Conservation (phyloP, 2,329 filamentous ascomycete species). For the Ophiobolus disseminans region DNA sequence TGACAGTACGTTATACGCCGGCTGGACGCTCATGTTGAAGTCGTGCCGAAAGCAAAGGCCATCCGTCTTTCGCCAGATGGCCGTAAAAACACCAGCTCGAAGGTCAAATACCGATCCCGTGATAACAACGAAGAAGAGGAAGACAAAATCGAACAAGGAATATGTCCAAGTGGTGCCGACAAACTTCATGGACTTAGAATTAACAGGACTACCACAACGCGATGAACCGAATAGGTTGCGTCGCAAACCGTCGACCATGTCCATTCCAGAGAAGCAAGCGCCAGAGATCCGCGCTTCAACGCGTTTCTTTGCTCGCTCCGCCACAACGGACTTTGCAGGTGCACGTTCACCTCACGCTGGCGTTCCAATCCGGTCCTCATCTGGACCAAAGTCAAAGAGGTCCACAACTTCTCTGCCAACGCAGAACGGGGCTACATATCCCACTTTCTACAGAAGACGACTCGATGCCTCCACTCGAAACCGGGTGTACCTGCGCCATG, state of each 20-base stretch:
- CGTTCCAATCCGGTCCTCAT: background rate
- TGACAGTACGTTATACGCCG: conserved; percentile 31
- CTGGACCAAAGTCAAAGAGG: conserved; percentile 5
- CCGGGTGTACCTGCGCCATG: conserved; percentile 26
- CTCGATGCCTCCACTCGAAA: conserved; percentile 35
- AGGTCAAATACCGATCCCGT: conserved; percentile 25
- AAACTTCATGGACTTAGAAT: conserved; percentile 37
- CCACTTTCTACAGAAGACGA: conserved; percentile 29
- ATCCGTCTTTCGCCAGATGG: conserved; percentile 24
- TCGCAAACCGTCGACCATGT: conserved; percentile 26
- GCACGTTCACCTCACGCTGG: conserved; percentile 1
- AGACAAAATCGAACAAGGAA: background rate
- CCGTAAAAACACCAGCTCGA: conserved; percentile 4
- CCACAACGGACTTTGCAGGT: conserved; percentile 22
- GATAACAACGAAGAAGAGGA: conserved; percentile 3
- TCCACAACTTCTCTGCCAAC: background rate
- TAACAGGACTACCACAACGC: conserved; percentile 20
- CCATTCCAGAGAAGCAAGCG: conserved; percentile 10
- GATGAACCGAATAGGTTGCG: conserved; percentile 20
- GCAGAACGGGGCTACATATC: conserved; percentile 9
- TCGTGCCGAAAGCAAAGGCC: conserved; percentile 25
- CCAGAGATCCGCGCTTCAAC: conserved; percentile 20
- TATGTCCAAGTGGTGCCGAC: conserved; percentile 1
- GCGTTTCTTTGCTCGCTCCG: conserved; percentile 22
- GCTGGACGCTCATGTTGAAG: conserved; percentile 34